Base-by-base conservation (phyloP, 139 green algal genomes). In the Chlamydomonas eustigma region DNA sequence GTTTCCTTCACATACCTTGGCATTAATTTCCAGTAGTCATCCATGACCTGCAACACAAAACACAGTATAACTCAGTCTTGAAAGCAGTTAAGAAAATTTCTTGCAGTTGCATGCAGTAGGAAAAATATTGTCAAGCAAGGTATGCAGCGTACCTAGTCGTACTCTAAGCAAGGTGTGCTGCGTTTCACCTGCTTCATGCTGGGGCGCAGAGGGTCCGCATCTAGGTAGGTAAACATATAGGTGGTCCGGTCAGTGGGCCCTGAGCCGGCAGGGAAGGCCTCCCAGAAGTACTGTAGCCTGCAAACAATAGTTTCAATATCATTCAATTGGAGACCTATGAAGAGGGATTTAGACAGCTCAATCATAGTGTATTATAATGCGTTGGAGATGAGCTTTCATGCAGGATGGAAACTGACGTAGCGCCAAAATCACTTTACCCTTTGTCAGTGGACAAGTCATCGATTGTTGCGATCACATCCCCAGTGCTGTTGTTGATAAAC, bases 21-120 rank as follows among this genome's bases (percentile, higher is more conserved):
- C 94, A 98, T 96, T 3, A 91, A 80, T 1, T 70, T 44, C 93
- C 94, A 98, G 87, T 98, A 98, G 70, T 95, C 88, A 25, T 98
- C 93, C 65, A 72, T 72, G 31, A 72, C 34, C 5, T 39, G 51
- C 97, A 80, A 74, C 98, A n/a, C n/a, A n/a, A n/a, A n/a, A n/a
- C n/a, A n/a, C n/a, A n/a, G n/a, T n/a, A n/a, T n/a, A n/a, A n/a
- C n/a, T n/a, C n/a, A n/a, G n/a, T n/a, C n/a, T n/a, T n/a, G n/a
- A n/a, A n/a, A n/a, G n/a, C n/a, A n/a, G n/a, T n/a, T n/a, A n/a
- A n/a, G n/a, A n/a, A n/a, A n/a, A n/a, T n/a, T n/a, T n/a, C n/a
- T n/a, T n/a, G n/a, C n/a, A n/a, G n/a, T n/a, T n/a, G n/a, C n/a
- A n/a, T n/a, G n/a, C n/a, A n/a, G n/a, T n/a, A n/a, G n/a, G n/a